phyloP scores from a whole-genome alignment of 2,329 filamentous ascomycete genomes.

The Apiospora kogelbergensis region DNA sequence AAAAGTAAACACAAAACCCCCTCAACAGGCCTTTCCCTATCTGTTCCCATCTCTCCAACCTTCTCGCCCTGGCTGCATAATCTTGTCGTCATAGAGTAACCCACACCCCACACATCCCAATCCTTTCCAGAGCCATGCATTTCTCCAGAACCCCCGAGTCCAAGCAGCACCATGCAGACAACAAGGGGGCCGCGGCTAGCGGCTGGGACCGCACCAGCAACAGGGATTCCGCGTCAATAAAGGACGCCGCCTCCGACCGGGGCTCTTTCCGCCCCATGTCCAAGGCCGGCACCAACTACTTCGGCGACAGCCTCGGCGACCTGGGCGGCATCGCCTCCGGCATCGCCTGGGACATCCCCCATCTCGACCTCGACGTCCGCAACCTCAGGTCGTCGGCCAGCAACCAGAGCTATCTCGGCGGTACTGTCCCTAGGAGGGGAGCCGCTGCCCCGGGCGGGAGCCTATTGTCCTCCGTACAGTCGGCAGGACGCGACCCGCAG shows the following conservation, averaged over 20 bases:
- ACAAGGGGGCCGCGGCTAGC: background rate
- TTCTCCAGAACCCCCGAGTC: slow-evolving; percentile 3
- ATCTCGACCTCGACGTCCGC: background rate
- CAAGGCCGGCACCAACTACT: slow-evolving; percentile 3
- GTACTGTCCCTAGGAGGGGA: background rate
- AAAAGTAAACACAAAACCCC: background rate
- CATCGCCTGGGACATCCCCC: background rate
- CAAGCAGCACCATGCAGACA: background rate
- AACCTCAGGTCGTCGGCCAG: background rate
- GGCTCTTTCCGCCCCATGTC: background rate
- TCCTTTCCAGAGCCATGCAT: background rate
- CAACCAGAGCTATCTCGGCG: background rate
- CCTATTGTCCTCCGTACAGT: background rate
- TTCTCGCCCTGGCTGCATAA: background rate
- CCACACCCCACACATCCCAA: background rate
- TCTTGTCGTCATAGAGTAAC: background rate
- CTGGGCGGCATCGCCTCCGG: background rate
- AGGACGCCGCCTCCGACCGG: background rate
- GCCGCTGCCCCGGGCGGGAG: background rate
- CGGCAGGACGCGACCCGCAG: background rate
- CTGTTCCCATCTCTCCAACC: background rate
- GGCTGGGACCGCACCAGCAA: background rate
- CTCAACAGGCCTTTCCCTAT: background rate
- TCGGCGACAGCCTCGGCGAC: background rate
- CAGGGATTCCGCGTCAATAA: background rate